Evolutionary conservation across 225 moss, liverwort and hornwort species (phyloP).

Genomic region (Lunularia cruciata): DNA sequence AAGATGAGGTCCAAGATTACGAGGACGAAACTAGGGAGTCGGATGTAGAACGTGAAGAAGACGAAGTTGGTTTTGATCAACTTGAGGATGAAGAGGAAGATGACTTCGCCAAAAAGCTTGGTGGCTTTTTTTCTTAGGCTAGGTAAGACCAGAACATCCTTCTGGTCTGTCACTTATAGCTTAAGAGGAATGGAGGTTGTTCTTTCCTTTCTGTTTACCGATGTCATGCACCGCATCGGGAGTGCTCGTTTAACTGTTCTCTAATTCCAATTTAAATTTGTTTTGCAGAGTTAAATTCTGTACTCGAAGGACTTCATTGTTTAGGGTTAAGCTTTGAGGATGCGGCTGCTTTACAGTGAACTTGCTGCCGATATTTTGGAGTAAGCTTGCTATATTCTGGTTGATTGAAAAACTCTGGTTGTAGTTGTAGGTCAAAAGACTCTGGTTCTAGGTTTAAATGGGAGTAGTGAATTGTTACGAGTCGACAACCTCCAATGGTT

Average conservation of each 20-base stretch:
- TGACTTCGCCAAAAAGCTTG: conserved; percentile 63
- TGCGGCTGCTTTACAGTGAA: conserved; percentile 37
- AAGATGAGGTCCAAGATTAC: conserved; percentile 33
- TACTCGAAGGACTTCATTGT: neutral
- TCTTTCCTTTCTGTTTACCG: too few relatives aligned
- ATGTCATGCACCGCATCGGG: too few relatives aligned
- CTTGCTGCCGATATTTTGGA: conserved; percentile 48
- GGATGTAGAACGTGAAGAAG: conserved; percentile 37
- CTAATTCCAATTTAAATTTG: neutral
- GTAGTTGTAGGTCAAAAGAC: too few relatives aligned
- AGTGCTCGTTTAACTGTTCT: too few relatives aligned
- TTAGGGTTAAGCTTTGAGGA: conserved; percentile 24
- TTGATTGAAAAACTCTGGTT: conserved; percentile 27
- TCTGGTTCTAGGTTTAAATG: conserved; percentile 31
- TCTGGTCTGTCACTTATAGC: too few relatives aligned
- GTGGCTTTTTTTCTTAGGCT: conserved; percentile 55
- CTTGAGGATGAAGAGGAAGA: conserved; percentile 61
- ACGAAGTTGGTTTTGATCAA: conserved; percentile 45
- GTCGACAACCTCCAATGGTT: conserved; percentile 23
- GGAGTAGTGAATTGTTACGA: conserved; percentile 38
- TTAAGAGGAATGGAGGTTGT: too few relatives aligned
- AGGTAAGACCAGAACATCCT: conserved; percentile 8
- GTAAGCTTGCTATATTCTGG: conserved; percentile 41
- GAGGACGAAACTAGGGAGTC: conserved; percentile 37
- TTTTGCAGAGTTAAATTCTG: conserved; percentile 2